A percentile compares a stretch with the other conserved stretches of the same genome.
Evolutionary conservation across 805 yeast species (phyloP).

Genomic region (Ogataea nakhonphanomensis): DNA sequence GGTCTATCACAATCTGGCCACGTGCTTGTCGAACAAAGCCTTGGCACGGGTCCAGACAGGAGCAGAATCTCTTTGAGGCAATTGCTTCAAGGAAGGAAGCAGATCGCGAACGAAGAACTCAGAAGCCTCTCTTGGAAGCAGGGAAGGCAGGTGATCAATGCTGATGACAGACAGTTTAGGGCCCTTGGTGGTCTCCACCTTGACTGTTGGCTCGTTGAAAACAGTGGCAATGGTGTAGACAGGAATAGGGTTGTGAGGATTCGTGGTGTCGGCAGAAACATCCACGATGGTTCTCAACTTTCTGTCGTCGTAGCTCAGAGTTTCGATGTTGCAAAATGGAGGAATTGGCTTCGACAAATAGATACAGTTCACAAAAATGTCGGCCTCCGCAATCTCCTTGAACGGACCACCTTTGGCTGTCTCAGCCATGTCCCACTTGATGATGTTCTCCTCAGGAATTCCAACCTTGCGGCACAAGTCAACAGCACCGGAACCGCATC

Average conservation of each 20-base stretch:
- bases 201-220: slow-evolving; percentile 86
- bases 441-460: slow-evolving; percentile 76
- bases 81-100: slow-evolving; percentile 81
- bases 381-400: slow-evolving; percentile 81
- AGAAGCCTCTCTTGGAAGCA: slow-evolving; percentile 95
- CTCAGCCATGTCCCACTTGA: slow-evolving; percentile 96
- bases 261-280: slow-evolving; percentile 98
- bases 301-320: slow-evolving; percentile 66
- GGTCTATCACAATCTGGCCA: slow-evolving; percentile 49
- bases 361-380: slow-evolving; percentile 93
- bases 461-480: slow-evolving; percentile 81
- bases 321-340: slow-evolving; percentile 74
- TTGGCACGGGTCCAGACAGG: slow-evolving; percentile 93
- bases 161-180: slow-evolving; percentile 89
- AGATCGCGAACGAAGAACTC: slow-evolving; percentile 86
- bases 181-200: slow-evolving; percentile 72
- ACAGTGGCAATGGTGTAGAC: slow-evolving; percentile 88
- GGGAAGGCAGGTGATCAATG: slow-evolving; percentile 93
- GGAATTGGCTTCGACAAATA: slow-evolving; percentile 91
- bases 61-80: slow-evolving; percentile 76
- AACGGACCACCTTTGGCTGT: slow-evolving; percentile 98
- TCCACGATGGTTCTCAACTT: slow-evolving; percentile 89
- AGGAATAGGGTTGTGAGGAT: slow-evolving; percentile 97
- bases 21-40: slow-evolving; percentile 78
- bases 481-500: slow-evolving; percentile 98